A percentile compares a stretch with the other conserved stretches of the same genome.
phyloP scores from a whole-genome alignment of 345 rosid species.

The Citrus sp. region DNA sequence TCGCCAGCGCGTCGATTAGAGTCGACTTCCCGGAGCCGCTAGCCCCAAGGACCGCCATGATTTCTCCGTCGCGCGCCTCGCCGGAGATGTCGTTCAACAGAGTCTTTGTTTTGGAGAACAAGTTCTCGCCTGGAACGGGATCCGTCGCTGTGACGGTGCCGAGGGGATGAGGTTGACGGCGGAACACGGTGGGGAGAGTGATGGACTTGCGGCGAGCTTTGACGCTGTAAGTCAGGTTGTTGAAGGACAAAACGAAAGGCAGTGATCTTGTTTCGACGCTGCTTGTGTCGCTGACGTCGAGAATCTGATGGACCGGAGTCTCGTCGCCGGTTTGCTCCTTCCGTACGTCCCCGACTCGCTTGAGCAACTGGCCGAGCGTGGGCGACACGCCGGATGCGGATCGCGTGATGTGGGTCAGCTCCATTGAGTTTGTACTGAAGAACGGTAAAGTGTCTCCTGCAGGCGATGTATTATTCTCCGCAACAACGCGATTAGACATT shows the following conservation, averaged over 20 bases:
- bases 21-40: constrained; percentile 96
- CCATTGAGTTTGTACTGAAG: constrained; percentile 36
- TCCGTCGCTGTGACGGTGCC: constrained; percentile 29
- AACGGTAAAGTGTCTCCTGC: constrained; percentile 24
- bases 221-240: constrained; percentile 73
- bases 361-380: constrained; percentile 73
- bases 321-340: constrained; percentile 68
- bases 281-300: constrained; percentile 29
- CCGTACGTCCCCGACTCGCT: constrained; percentile 63
- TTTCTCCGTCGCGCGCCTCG: constrained; percentile 84
- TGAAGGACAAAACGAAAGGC: constrained; percentile 67
- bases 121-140: constrained; percentile 36
- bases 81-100: constrained; percentile 79
- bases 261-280: constrained; percentile 37
- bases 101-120: constrained; percentile 51
- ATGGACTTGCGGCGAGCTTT: constrained; percentile 47
- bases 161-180: constrained; percentile 4
- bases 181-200: constrained; percentile 29
- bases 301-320: constrained; percentile 66
- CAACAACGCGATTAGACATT: constrained; percentile 48
- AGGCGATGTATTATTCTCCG: constrained; percentile 24
- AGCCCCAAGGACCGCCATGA: constrained; percentile 87
- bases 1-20: constrained; percentile 72
- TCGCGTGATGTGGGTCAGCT: constrained; percentile 25
- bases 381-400: constrained; percentile 21